Evolutionary conservation across 2,329 filamentous ascomycete genomes (phyloP), one percentile per base, ranked within the genome.

Genomic region (Catunica adiposa): DNA sequence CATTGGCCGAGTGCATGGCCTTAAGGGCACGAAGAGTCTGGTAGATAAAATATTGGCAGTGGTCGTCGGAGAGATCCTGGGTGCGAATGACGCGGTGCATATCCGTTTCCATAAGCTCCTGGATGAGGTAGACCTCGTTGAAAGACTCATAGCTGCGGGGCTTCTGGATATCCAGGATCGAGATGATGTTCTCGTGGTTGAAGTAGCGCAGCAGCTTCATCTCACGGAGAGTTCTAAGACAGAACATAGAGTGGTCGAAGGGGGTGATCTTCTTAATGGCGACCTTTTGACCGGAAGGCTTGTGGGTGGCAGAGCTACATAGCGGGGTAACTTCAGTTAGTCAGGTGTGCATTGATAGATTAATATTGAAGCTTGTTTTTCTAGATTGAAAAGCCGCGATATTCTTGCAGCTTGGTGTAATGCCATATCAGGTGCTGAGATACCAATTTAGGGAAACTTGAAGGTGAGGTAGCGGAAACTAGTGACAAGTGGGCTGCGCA

Each of bases 1-100:
- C 92, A 65, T 98, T 97, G 61, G 92, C 92, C 14, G 92, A 97
- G 73, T 98, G 92, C 90, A 98, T 97, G 40, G 92, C 92, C 76
- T 98, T 98, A 64, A 98, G 77, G 9, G 90, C 92, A 64, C 92
- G 89, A 58, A 98, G 80, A 1, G 92, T 98, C 74, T 98, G 92
- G 76, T 98, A 98, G 71, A 98, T 98, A 73, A 98, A 98, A 74
- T 98, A 98, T 71, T 98, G 92, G 79, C 92, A 98, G 70, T 98
- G 92, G 69, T 98, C 92, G 69, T 98, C 92, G 38, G 92, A 97
- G 48, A 98, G 80, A 66, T 98, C 92, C 71, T 98, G 92, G 40
- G 92, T 98, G 63, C 92, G 88, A 66, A 98, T 98, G 62, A 98
- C 92, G 62, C 92, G 82, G 70, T 98, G 92, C 92, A 98, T 98